Evolutionary conservation across 768 basidiomycete species (phyloP).

Genomic region (Boletus rufocinnamomeus): DNA sequence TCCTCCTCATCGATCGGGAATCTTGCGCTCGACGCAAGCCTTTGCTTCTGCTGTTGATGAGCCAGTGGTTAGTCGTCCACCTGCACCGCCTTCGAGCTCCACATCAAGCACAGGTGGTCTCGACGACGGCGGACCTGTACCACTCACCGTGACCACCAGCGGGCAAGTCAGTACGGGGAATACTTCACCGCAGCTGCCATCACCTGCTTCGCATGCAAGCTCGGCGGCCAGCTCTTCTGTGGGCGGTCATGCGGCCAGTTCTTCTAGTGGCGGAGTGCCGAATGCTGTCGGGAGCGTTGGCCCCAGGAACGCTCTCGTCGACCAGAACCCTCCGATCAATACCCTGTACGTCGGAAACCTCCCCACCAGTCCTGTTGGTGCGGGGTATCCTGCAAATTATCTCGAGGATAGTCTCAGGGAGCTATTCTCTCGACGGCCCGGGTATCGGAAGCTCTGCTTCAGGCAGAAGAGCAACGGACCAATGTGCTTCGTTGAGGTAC

Average conservation of each 20-base stretch:
- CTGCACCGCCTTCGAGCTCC: slow-evolving; percentile 39
- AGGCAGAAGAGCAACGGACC: slow-evolving; percentile 96
- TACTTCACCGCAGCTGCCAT: slow-evolving; percentile 72
- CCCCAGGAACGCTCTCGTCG: slow-evolving; percentile 49
- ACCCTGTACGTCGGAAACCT: slow-evolving; percentile 99
- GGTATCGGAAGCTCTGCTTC: slow-evolving; percentile 92
- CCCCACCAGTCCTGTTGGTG: slow-evolving; percentile 74
- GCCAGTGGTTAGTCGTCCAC: slow-evolving; percentile 29
- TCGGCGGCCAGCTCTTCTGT: slow-evolving; percentile 42
- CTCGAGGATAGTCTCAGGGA: slow-evolving; percentile 86
- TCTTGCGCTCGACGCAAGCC: slow-evolving; percentile 29
- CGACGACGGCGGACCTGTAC: slow-evolving; percentile 27
- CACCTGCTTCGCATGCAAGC: slow-evolving; percentile 68
- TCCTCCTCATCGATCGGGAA: slow-evolving; percentile 32
- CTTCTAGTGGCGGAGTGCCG: slow-evolving; percentile 31
- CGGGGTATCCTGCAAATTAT: slow-evolving; percentile 72
- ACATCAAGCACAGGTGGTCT: slow-evolving; percentile 49
- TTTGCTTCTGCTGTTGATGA: slow-evolving; percentile 30
- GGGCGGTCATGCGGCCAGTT: slow-evolving; percentile 33
- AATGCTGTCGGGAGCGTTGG: slow-evolving; percentile 26
- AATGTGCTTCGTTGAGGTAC: slow-evolving; percentile 98
- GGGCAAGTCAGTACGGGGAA: slow-evolving; percentile 35
- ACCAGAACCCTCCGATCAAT: slow-evolving; percentile 98
- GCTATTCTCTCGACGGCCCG: slow-evolving; percentile 75
- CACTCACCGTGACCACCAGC: slow-evolving; percentile 52